These are phyloP conservation scores for Thalassiosira sp. DNA, from an alignment of 352 stramenopile species.

Conservation along the genomic window DNA sequence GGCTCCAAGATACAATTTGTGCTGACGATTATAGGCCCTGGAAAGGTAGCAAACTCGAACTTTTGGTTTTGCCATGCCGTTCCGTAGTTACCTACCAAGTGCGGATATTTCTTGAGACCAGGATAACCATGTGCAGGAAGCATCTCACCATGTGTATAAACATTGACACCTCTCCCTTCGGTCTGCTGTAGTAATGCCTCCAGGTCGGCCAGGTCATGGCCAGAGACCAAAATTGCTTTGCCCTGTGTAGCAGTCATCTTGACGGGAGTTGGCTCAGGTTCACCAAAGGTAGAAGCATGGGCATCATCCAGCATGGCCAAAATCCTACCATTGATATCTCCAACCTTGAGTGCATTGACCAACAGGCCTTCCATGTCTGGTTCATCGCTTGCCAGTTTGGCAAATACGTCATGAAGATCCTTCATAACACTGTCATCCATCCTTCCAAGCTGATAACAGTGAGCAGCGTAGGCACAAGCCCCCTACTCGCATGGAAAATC, in stretches of 20 bases:
- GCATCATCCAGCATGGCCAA: conserved; percentile 73
- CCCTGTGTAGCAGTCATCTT: conserved; percentile 68
- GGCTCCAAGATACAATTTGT: conserved; percentile 84
- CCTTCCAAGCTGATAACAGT: conserved; percentile 59
- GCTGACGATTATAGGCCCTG: conserved; percentile 82
- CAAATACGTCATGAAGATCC: conserved; percentile 72
- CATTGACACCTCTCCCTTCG: conserved; percentile 82
- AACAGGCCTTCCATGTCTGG: conserved; percentile 75
- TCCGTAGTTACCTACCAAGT: conserved; percentile 83
- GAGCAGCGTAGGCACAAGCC: conserved; percentile 69
- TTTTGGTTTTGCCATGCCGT: conserved; percentile 62
- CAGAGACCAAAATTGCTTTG: conserved; percentile 83
- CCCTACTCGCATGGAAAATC: no score
- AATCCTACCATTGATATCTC: conserved; percentile 75
- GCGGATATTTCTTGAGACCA: conserved; percentile 78
- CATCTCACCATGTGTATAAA: conserved; percentile 85
- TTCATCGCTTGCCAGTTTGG: conserved; percentile 63
- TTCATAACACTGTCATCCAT: conserved; percentile 71
- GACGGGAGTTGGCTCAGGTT: conserved; percentile 69
- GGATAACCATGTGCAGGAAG: conserved; percentile 83
- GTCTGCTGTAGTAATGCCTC: conserved; percentile 78
- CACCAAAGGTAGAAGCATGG: conserved; percentile 70
- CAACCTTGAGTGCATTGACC: conserved; percentile 65
- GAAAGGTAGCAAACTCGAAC: conserved; percentile 78
- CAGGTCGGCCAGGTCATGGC: conserved; percentile 81